Base-by-base conservation (phyloP, 2,329 filamentous ascomycete species). In the Botrytis fabae region DNA sequence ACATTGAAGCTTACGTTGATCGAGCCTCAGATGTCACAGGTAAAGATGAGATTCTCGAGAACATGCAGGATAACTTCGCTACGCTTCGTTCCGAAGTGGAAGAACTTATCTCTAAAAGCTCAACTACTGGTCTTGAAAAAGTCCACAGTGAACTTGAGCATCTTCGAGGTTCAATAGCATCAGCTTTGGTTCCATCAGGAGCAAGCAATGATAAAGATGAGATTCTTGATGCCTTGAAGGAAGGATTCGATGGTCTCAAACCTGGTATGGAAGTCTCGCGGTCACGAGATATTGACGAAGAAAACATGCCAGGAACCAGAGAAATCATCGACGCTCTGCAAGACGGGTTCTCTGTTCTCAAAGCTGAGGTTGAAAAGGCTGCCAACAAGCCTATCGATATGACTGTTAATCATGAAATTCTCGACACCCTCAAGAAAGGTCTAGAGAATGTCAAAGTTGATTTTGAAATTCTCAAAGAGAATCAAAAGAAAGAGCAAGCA, bases 271-370 rank as follows among this genome's bases (percentile, higher is more conserved):
- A 73, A 28, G 28, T 51, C 22, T 32, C 60, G 16, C 91, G 75
- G 48, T 77, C 78, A 25, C 75, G 77, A n/a, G 76, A 78, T 32
- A 76, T 73, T 44, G 77, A 78, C 59, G 80, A 81, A 61, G 79
- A 77, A 69, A 72, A 78, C 70, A 63, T 78, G 35, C 79, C 79
- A 25, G 93, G 95, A 76, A 95, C 94, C 0, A 92, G 94, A 69
- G 94, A 98, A 79, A 93, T 97, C 18, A 86, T 98, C 1, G 94
- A 97, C 80, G 93, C 95, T 1, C 85, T 98, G 71, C 95, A 97
- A 74, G 94, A 98, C 81, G 95, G 95, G 2, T 87, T 98, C 10
- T 90, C 92, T 75, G 90, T 91, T 65, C 85, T 98, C 14, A 90
- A 93, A 40, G 85, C 86, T 42, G 92, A 94, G 75, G 91, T 98